phyloP scores from a whole-genome alignment of 2,329 filamentous ascomycete species.

The Hypocreales sp. region DNA sequence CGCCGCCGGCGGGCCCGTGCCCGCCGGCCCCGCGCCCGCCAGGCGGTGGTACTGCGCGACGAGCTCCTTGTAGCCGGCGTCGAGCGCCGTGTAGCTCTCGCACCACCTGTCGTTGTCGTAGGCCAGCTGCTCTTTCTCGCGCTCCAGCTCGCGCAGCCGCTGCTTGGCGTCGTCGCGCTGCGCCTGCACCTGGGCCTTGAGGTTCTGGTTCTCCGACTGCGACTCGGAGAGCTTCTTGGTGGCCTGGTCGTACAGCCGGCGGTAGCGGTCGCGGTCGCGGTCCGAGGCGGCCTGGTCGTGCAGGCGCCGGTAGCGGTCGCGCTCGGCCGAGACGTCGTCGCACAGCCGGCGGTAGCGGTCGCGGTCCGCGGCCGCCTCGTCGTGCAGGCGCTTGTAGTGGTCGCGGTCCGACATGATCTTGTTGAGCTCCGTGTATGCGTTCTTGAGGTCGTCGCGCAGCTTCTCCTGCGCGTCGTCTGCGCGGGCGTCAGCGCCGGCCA shows the following conservation, averaged over 20 bases:
- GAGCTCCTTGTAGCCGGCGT: conserved; percentile 14
- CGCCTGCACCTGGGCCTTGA: conserved; percentile 5
- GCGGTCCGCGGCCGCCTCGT: too few relatives aligned
- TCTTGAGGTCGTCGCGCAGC: conserved; percentile 7
- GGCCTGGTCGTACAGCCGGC: conserved; percentile 10
- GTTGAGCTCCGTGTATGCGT: conserved; percentile 11
- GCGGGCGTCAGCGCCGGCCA: too few relatives aligned
- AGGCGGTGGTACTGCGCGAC: conserved; percentile 11
- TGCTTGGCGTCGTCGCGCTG: conserved; percentile 7
- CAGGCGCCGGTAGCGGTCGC: too few relatives aligned
- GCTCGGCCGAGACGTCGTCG: too few relatives aligned
- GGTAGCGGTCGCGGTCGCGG: conserved; percentile 10
- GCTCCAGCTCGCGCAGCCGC: conserved; percentile 10
- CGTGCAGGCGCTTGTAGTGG: too few relatives aligned
- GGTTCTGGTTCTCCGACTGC: conserved; percentile 6
- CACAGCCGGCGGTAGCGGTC: too few relatives aligned
- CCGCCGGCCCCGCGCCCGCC: too few relatives aligned
- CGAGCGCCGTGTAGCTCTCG: conserved; percentile 11
- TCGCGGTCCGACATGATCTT: conserved; percentile 8
- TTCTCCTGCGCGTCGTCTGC: conserved; percentile 5
- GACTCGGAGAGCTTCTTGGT: conserved; percentile 14
- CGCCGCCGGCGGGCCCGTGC: too few relatives aligned
- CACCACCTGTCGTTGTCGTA: conserved; percentile 3
- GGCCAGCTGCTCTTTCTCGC: conserved; percentile 10
- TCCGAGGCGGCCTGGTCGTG: conserved; percentile 9